Evolutionary conservation across 441 rosid genomes (phyloP).

Genomic region (Gossypium trilobum): DNA sequence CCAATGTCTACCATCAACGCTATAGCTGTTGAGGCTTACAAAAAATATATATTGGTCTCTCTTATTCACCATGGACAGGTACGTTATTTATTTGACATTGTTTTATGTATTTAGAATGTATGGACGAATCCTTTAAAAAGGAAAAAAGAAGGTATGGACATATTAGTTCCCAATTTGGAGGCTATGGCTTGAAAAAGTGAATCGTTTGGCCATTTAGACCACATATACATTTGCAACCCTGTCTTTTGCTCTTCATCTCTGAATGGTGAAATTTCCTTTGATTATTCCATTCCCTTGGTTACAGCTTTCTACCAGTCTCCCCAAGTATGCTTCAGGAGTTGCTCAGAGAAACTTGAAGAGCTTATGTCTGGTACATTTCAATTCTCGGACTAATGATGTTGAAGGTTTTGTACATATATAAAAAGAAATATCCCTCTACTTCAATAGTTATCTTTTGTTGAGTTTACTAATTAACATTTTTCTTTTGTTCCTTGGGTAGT

Average conservation of each 20-base stretch:
- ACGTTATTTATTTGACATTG: conserved; percentile 4
- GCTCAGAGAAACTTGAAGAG: conserved; percentile 68
- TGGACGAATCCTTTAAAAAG: background rate
- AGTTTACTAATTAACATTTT: conserved; percentile 13
- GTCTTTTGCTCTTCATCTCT: background rate
- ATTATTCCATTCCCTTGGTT: conserved; percentile 20
- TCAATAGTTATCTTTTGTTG: background rate
- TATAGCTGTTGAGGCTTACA: conserved; percentile 84
- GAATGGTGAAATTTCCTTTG: conserved; percentile 11
- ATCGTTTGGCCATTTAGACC: background rate
- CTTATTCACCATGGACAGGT: conserved; percentile 89
- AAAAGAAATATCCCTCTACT: background rate
- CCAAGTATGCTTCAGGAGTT: conserved; percentile 68
- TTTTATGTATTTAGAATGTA: conserved; percentile 1
- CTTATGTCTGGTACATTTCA: conserved; percentile 41
- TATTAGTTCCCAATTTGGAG: conserved; percentile 1
- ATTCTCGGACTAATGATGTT: background rate
- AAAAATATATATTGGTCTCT: conserved; percentile 74
- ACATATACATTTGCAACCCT: background rate
- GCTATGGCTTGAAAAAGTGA: background rate
- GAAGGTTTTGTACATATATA: background rate
- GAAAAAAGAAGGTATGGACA: background rate
- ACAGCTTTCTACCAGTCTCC: conserved; percentile 63
- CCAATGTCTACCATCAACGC: conserved; percentile 70
- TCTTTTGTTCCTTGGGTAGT: conserved; percentile 33